Evolutionary conservation across 192 early-diverging fungal species (phyloP).

Genomic region (Coemansia sp.): DNA sequence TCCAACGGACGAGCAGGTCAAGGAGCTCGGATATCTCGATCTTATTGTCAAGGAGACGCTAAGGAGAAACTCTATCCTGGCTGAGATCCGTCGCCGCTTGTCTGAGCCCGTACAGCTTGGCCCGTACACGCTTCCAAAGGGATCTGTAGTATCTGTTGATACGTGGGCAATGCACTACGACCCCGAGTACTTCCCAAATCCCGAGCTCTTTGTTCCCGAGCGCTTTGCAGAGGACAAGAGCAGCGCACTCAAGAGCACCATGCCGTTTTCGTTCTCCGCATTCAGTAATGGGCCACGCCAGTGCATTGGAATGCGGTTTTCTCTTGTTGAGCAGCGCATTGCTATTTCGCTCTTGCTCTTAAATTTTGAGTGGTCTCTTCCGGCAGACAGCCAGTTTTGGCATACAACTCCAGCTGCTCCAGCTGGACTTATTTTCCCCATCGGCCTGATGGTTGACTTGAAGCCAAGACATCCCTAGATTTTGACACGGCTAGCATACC

Average conservation of each 20-base stretch:
- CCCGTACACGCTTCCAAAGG: conserved; percentile 44
- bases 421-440: conserved; percentile 37
- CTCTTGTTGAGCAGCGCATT: conserved; percentile 59
- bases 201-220: conserved; percentile 52
- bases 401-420: conserved; percentile 36
- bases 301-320: conserved; percentile 67
- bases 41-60: conserved; percentile 57
- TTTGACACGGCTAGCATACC: background rate
- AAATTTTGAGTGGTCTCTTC: conserved; percentile 53
- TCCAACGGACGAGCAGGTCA: conserved; percentile 56
- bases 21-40: conserved; percentile 56
- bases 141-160: conserved; percentile 40
- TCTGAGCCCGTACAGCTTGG: conserved; percentile 45
- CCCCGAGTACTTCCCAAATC: conserved; percentile 46
- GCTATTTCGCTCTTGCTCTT: conserved; percentile 56
- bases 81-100: conserved; percentile 49
- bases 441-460: conserved; percentile 30
- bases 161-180: conserved; percentile 54
- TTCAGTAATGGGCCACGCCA: conserved; percentile 62
- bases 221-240: conserved; percentile 48
- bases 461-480: conserved; percentile 17
- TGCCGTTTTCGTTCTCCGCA: conserved; percentile 53
- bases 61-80: conserved; percentile 51
- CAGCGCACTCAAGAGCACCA: conserved; percentile 30
- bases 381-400: conserved; percentile 48